Percentiles rank a stretch among this genome's conserved stretches.
Conservation (phyloP, 116 monocot species). For the Zostera marina region DNA sequence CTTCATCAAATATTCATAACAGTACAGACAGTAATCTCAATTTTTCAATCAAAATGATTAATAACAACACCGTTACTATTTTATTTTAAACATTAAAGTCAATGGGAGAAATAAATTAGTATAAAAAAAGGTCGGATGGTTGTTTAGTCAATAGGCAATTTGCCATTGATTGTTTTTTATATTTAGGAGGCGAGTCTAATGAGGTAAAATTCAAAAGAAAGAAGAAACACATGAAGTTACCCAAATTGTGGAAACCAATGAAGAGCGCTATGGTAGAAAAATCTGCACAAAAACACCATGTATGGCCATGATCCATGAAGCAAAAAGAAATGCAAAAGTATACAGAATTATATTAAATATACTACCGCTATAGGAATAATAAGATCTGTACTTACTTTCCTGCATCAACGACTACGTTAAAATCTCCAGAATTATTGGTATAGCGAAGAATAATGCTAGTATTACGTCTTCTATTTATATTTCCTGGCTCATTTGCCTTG, state of each 20-base stretch:
- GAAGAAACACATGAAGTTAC: slow-evolving; percentile 18
- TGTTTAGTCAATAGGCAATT: too few species aligned
- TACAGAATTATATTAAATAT: background rate
- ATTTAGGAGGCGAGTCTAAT: background rate
- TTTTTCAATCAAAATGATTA: too few species aligned
- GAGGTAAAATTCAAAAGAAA: background rate
- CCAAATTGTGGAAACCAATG: slow-evolving; percentile 75
- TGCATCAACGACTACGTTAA: slow-evolving; percentile 72
- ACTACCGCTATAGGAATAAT: background rate
- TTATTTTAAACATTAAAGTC: too few species aligned
- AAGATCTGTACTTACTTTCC: slow-evolving; percentile 47
- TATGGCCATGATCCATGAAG: background rate
- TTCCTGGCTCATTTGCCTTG: slow-evolving; percentile 60
- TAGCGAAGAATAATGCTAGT: slow-evolving; percentile 65
- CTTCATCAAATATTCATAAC: too few species aligned
- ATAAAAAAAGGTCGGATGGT: too few species aligned
- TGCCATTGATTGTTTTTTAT: too few species aligned
- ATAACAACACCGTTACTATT: too few species aligned
- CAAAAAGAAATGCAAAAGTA: background rate
- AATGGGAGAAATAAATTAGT: too few species aligned
- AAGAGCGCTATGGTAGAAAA: slow-evolving; percentile 93
- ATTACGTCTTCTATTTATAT: slow-evolving; percentile 49
- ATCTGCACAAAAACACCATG: slow-evolving; percentile 25
- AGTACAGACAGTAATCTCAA: too few species aligned
- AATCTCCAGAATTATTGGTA: slow-evolving; percentile 30